Conservation (phyloP, 768 basidiomycete species). For the Panaeolus papilionaceus region DNA sequence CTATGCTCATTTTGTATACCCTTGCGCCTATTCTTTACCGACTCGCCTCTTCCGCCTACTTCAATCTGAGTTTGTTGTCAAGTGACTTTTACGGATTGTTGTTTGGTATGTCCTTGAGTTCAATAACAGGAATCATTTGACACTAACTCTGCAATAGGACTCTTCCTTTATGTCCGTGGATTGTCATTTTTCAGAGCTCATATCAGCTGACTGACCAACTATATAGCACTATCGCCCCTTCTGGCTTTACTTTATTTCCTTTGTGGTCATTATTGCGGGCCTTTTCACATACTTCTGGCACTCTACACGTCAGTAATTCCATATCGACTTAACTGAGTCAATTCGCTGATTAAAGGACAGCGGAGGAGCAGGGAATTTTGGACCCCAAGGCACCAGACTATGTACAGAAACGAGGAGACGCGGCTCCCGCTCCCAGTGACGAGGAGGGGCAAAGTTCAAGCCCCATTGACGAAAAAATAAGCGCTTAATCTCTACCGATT, state of each 20-base stretch:
- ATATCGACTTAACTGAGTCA: neutral
- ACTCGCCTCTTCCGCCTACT: constrained; percentile 85
- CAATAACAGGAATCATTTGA: constrained; percentile 21
- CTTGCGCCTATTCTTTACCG: constrained; percentile 87
- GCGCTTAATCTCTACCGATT: neutral
- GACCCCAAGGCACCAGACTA: constrained; percentile 67
- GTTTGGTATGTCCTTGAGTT: constrained; percentile 54
- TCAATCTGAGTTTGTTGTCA: constrained; percentile 84
- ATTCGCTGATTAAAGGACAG: constrained; percentile 38
- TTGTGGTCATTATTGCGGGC: constrained; percentile 70
- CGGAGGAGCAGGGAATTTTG: constrained; percentile 75
- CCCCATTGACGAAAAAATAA: constrained; percentile 2
- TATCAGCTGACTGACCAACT: constrained; percentile 8
- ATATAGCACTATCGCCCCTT: constrained; percentile 78
- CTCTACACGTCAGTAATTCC: constrained; percentile 68
- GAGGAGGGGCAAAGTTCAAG: neutral
- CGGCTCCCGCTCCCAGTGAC: neutral
- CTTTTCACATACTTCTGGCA: constrained; percentile 89
- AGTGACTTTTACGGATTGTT: constrained; percentile 89
- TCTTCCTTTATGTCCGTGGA: constrained; percentile 56
- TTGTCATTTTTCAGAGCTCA: too few relatives aligned
- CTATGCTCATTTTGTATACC: constrained; percentile 87
- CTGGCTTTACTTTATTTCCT: constrained; percentile 90
- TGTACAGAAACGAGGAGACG: constrained; percentile 40
- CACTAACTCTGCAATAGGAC: constrained; percentile 35